phyloP scores from a whole-genome alignment of 306 rosid species.

The Fragaria nilgerrensis region DNA sequence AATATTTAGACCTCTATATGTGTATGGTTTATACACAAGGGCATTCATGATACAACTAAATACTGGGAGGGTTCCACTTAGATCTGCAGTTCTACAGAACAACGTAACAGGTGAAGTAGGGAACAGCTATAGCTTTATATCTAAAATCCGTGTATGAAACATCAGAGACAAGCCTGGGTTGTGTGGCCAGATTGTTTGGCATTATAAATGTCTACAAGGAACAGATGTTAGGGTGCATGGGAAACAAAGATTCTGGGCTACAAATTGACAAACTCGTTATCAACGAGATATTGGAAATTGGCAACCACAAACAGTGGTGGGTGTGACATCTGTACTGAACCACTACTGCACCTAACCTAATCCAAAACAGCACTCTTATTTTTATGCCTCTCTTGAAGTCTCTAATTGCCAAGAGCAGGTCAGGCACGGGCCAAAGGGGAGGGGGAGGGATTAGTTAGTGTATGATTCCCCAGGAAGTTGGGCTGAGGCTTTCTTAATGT shows the following conservation, averaged over 20 bases:
- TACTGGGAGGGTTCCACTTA: background rate
- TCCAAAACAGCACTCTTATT: background rate
- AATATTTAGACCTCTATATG: background rate
- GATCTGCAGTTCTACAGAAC: background rate
- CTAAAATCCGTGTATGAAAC: background rate
- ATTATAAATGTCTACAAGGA: background rate
- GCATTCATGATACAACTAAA: background rate
- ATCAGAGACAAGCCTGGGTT: background rate
- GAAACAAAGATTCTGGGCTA: background rate
- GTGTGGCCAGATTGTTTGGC: background rate
- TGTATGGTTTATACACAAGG: background rate
- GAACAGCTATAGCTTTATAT: background rate
- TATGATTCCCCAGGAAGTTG: too few species aligned
- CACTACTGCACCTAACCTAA: constrained; percentile 3
- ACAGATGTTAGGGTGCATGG: background rate
- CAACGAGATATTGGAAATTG: background rate
- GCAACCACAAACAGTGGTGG: background rate
- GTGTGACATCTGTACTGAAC: constrained; percentile 6
- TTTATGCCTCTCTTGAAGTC: too few species aligned
- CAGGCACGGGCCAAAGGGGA: background rate
- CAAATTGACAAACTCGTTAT: background rate
- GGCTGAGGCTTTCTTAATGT: background rate
- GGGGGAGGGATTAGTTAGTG: too few species aligned
- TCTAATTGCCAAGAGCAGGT: background rate
- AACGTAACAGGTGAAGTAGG: background rate